Evolutionary conservation across 2,329 filamentous ascomycete genomes (phyloP).

Genomic region (Ceratocystis cubensis): DNA sequence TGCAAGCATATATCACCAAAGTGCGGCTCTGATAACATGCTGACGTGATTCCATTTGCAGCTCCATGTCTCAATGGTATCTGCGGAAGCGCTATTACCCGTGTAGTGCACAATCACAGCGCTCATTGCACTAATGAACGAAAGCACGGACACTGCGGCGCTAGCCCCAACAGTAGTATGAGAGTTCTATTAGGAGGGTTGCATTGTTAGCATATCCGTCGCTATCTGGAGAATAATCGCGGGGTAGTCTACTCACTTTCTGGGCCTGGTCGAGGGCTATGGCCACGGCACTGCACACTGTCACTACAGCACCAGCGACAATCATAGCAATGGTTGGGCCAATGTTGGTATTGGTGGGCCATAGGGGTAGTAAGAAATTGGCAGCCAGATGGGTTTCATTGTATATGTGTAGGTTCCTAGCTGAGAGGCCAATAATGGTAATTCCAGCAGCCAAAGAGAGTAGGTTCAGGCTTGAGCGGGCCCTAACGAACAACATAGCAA

Average conservation of each 20-base stretch:
- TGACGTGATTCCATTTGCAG: slow-evolving; percentile 45
- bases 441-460: slow-evolving; percentile 38
- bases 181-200: slow-evolving; percentile 22
- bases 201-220: not conserved
- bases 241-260: slow-evolving; percentile 35
- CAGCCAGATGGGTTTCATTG: slow-evolving; percentile 39
- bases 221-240: not conserved
- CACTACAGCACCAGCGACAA: slow-evolving; percentile 40
- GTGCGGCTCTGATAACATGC: slow-evolving; percentile 40
- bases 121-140: slow-evolving; percentile 44
- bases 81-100: not conserved
- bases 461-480: slow-evolving; percentile 37
- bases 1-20: slow-evolving; percentile 46
- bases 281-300: slow-evolving; percentile 37
- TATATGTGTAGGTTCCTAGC: slow-evolving; percentile 44
- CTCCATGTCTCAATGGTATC: slow-evolving; percentile 47
- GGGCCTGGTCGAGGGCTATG: slow-evolving; percentile 37
- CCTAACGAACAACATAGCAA: slow-evolving; percentile 33
- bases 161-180: slow-evolving; percentile 14
- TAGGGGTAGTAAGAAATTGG: slow-evolving; percentile 39
- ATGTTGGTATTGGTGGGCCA: slow-evolving; percentile 48
- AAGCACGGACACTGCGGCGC: slow-evolving; percentile 40
- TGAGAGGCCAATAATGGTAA: slow-evolving; percentile 43
- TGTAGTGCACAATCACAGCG: slow-evolving; percentile 30
- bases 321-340: slow-evolving; percentile 43